These are phyloP conservation scores for Arabidopsis arenosa DNA, from an alignment of 345 rosid species.

Conservation along the genomic window DNA sequence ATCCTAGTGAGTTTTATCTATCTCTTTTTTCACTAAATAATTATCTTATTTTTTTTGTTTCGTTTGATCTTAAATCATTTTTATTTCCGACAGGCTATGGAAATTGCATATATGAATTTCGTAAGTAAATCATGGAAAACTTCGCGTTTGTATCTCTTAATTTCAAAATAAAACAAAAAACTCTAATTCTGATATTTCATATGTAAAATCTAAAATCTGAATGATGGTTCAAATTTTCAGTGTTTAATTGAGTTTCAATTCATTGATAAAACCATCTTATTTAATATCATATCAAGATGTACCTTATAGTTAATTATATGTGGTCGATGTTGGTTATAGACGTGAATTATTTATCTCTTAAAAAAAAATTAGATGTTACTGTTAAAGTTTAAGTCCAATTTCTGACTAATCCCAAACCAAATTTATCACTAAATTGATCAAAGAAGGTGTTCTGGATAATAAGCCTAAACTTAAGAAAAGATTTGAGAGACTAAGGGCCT, in stretches of 20 bases:
- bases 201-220: neutral
- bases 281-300: neutral
- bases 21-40: neutral
- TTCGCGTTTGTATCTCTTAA: neutral
- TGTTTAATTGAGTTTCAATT: neutral
- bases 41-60: neutral
- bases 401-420: too few relatives aligned
- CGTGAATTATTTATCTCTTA: too few relatives aligned
- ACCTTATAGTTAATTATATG: neutral
- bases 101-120: constrained; percentile 14
- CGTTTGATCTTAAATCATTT: neutral
- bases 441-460: too few relatives aligned
- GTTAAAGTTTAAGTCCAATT: too few relatives aligned
- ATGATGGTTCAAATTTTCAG: neutral
- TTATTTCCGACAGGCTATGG: constrained; percentile 18
- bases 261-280: neutral
- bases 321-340: neutral
- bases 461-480: too few relatives aligned
- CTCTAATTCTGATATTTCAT: neutral
- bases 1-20: constrained; percentile 40
- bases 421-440: too few relatives aligned
- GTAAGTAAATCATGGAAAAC: neutral
- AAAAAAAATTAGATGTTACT: too few relatives aligned
- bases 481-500: too few relatives aligned
- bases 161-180: neutral